Percentiles rank a stretch among this genome's conserved stretches.
These are phyloP conservation scores for Tolypocladium tropicale DNA, from an alignment of 2,329 filamentous ascomycete genomes.

Conservation along the genomic window DNA sequence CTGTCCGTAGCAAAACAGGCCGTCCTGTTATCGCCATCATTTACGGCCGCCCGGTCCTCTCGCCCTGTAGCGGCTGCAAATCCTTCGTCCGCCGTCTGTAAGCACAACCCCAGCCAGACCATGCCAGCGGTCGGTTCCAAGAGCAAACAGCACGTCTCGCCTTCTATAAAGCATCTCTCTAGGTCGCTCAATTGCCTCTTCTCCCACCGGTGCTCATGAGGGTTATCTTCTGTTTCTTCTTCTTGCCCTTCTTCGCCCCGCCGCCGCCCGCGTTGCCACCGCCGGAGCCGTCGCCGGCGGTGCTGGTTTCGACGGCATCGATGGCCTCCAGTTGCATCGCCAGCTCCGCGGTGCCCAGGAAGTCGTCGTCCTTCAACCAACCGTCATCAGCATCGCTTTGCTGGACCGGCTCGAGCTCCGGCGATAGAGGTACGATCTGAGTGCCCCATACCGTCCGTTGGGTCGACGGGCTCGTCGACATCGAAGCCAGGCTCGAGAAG, in stretches of 20 bases:
- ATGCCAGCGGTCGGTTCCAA: not conserved
- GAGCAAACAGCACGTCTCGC: not conserved
- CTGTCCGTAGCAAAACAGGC: not conserved
- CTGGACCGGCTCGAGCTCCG: constrained; percentile 35
- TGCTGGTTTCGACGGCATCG: constrained; percentile 26
- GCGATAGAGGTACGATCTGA: constrained; percentile 50
- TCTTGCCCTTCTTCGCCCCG: constrained; percentile 41
- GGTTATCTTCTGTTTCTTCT: constrained; percentile 64
- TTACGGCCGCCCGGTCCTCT: not conserved
- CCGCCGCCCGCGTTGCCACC: constrained; percentile 18
- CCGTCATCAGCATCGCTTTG: constrained; percentile 52
- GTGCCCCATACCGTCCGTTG: constrained; percentile 92
- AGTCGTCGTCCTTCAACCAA: constrained; percentile 74
- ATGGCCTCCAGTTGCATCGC: constrained; percentile 48
- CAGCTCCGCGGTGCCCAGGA: constrained; percentile 53
- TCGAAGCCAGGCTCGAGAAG: constrained; percentile 60
- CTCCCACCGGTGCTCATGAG: constrained; percentile 58
- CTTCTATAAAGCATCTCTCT: not conserved
- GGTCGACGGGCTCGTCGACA: constrained; percentile 71
- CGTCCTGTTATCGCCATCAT: not conserved
- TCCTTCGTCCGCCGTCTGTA: not conserved
- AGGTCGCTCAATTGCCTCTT: constrained; percentile 25
- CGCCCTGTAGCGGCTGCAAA: not conserved
- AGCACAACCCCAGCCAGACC: not conserved
- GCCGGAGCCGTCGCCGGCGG: constrained; percentile 5